Conservation (phyloP, 768 basidiomycete species). For the Collybiopsis confluens region DNA sequence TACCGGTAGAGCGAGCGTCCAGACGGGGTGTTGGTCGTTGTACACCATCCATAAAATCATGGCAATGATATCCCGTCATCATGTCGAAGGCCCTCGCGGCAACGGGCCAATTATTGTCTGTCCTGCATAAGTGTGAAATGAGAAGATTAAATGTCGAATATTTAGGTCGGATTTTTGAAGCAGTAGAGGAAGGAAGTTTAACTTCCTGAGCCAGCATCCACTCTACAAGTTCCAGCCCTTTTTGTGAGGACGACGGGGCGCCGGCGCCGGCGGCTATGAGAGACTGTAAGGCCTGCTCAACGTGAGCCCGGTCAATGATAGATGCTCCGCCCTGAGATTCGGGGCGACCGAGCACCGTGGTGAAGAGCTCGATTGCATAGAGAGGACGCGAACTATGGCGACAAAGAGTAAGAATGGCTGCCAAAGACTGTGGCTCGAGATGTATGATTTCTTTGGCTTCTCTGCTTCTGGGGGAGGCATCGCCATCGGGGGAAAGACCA, state of each 20-base stretch:
- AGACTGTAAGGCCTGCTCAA: conserved; percentile 60
- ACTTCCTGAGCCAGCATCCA: conserved; percentile 66
- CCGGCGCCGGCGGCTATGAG: conserved; percentile 37
- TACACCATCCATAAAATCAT: conserved; percentile 50
- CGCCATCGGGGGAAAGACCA: conserved; percentile 42
- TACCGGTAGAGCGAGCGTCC: conserved; percentile 38
- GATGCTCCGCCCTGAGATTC: conserved; percentile 29
- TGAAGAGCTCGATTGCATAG: conserved; percentile 52
- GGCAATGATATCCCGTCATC: conserved; percentile 63
- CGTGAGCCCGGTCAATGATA: conserved; percentile 48
- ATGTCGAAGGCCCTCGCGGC: conserved; percentile 58
- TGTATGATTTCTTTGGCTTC: conserved; percentile 29
- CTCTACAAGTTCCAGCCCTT: conserved; percentile 55
- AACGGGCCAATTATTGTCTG: conserved; percentile 56
- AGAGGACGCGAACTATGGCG: conserved; percentile 41
- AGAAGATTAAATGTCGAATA: conserved; percentile 56
- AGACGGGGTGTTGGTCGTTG: conserved; percentile 30
- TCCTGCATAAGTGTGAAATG: conserved; percentile 49
- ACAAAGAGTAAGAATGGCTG: conserved; percentile 54
- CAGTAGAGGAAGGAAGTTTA: conserved; percentile 25
- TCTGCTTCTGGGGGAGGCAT: conserved; percentile 22
- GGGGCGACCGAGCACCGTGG: conserved; percentile 51
- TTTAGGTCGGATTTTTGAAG: conserved; percentile 43
- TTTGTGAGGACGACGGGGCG: conserved; percentile 33
- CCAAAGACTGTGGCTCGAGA: conserved; percentile 45